Evolutionary conservation across 805 yeast genomes (phyloP).

Genomic region (Kodamaea nitidulidarum): DNA sequence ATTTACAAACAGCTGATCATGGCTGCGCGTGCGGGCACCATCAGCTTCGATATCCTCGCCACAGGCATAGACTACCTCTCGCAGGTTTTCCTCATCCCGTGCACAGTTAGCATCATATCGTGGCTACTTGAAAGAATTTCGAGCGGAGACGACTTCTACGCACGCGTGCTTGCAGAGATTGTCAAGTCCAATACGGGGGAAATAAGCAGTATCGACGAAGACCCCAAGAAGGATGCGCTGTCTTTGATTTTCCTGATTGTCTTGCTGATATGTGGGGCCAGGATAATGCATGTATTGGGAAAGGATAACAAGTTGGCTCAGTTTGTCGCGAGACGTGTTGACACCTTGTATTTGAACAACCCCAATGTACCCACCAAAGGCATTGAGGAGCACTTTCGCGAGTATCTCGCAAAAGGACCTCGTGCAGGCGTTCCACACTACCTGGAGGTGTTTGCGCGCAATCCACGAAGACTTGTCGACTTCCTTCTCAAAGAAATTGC

Average conservation of each 20-base stretch:
- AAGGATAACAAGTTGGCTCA: slow-evolving; percentile 14
- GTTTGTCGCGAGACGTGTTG: slow-evolving; percentile 10
- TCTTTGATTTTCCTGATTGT: slow-evolving; percentile 22
- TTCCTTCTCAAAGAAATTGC: slow-evolving; percentile 4
- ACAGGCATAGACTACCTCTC: slow-evolving; percentile 85
- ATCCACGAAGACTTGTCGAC: slow-evolving; percentile 2
- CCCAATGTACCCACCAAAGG: slow-evolving; percentile 4
- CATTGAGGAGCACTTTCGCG: slow-evolving; percentile 5
- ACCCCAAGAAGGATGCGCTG: slow-evolving; percentile 11
- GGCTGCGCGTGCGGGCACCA: slow-evolving; percentile 52
- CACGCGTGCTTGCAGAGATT: slow-evolving; percentile 23
- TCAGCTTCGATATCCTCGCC: slow-evolving; percentile 56
- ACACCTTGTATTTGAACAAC: slow-evolving; percentile 8
- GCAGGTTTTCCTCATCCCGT: slow-evolving; percentile 66
- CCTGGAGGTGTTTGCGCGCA: slow-evolving; percentile 1
- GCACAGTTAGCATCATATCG: slow-evolving; percentile 40
- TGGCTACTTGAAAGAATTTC: slow-evolving; percentile 23
- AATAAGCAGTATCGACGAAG: slow-evolving; percentile 13
- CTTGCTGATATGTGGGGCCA: slow-evolving; percentile 19
- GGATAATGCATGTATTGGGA: slow-evolving; percentile 15
- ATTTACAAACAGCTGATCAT: slow-evolving; percentile 68
- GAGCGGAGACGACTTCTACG: slow-evolving; percentile 11
- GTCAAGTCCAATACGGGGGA: slow-evolving; percentile 18
- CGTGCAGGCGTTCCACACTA: neutral
- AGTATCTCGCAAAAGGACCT: slow-evolving; percentile 3